Conservation (phyloP, 768 basidiomycete genomes). For the Kwoniella bestiolae region DNA sequence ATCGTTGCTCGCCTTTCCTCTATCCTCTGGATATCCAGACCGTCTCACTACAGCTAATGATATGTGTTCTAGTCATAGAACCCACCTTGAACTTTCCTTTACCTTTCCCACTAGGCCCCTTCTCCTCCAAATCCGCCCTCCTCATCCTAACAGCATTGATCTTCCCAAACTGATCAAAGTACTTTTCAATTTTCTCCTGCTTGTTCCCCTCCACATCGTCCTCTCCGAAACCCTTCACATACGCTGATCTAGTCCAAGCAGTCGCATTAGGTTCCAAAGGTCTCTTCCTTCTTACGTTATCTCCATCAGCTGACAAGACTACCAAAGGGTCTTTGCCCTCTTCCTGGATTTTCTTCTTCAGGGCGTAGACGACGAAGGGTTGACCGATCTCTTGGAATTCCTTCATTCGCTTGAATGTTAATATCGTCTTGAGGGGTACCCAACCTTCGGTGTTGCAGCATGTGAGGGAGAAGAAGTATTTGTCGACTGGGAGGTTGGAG, state of each 20-base stretch:
- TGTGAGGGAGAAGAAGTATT: conserved; percentile 94
- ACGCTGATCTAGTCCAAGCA: conserved; percentile 80
- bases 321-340: conserved; percentile 61
- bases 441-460: conserved; percentile 77
- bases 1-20: no score
- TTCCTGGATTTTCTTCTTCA: conserved; percentile 58
- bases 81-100: conserved; percentile 82
- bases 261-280: conserved; percentile 72
- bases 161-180: conserved; percentile 74
- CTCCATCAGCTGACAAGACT: conserved; percentile 73
- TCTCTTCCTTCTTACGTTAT: conserved; percentile 74
- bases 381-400: conserved; percentile 67
- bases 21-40: no score
- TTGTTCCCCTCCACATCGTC: conserved; percentile 65
- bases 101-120: conserved; percentile 38
- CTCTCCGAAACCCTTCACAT: conserved; percentile 88
- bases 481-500: conserved; percentile 79
- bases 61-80: conserved; percentile 17
- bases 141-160: conserved; percentile 87
- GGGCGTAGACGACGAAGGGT: conserved; percentile 72
- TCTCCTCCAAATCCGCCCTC: conserved; percentile 67
- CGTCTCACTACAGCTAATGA: not conserved
- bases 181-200: conserved; percentile 76
- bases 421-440: conserved; percentile 82
- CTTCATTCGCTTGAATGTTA: conserved; percentile 94